phyloP scores from a whole-genome alignment of 352 stramenopile genomes.

The Globisporangium parvum region DNA sequence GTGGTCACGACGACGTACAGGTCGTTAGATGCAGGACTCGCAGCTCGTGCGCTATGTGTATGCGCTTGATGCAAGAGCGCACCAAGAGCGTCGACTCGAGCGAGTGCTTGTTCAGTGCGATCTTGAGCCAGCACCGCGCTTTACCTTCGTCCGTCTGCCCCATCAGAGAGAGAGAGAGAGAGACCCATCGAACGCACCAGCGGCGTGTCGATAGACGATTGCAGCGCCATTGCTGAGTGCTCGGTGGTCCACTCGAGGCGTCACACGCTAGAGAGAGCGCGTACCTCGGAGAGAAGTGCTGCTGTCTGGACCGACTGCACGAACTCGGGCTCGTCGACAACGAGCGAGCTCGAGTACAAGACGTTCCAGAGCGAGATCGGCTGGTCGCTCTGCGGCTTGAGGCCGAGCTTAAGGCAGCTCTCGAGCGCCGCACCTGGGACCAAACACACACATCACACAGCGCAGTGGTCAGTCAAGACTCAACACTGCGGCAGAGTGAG shows the following conservation, averaged over 20 bases:
- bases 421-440: conserved; percentile 44
- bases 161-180: not conserved
- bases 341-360: conserved; percentile 63
- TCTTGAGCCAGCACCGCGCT: conserved; percentile 68
- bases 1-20: not conserved
- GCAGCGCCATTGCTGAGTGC: no score
- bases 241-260: no score
- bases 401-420: conserved; percentile 50
- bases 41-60: not conserved
- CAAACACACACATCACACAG: not conserved
- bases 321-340: conserved; percentile 63
- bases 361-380: conserved; percentile 70
- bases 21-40: no score
- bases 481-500: no score
- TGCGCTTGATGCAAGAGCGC: not conserved
- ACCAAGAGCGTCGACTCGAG: conserved; percentile 78
- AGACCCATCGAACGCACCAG: not conserved
- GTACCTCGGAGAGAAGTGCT: conserved; percentile 59
- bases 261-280: conserved; percentile 7
- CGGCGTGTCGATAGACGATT: not conserved
- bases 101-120: conserved; percentile 72
- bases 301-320: conserved; percentile 64
- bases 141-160: conserved; percentile 55
- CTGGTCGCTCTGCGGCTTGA: conserved; percentile 36
- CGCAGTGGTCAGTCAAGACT: no score